Conservation (phyloP, 2,329 filamentous ascomycete genomes). For the Penicillium psychrosexuale region DNA sequence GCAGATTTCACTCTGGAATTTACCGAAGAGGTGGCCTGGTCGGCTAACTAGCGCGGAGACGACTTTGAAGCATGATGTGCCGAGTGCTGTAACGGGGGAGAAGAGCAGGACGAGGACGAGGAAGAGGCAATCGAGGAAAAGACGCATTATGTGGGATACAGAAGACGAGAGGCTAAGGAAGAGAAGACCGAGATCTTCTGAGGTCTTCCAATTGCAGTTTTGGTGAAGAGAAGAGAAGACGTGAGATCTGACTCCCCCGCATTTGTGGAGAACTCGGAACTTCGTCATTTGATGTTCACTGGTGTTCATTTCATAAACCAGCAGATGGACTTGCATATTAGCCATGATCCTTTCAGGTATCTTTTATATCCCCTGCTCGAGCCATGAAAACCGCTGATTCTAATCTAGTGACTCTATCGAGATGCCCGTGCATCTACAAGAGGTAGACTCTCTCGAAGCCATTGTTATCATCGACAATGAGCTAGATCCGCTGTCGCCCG, state of each 20-base stretch:
- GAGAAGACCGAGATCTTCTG: neutral
- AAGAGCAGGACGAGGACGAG: slow-evolving; percentile 20
- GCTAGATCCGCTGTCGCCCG: slow-evolving; percentile 52
- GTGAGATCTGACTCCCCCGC: slow-evolving; percentile 6
- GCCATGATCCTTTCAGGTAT: slow-evolving; percentile 5
- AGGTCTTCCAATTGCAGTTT: neutral
- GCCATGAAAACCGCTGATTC: neutral
- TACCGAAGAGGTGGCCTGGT: slow-evolving; percentile 31
- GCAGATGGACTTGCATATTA: neutral
- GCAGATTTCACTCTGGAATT: slow-evolving; percentile 36
- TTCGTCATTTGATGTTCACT: neutral
- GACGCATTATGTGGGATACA: slow-evolving; percentile 20
- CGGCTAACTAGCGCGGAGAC: slow-evolving; percentile 62
- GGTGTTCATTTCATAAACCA: neutral
- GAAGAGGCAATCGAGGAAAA: slow-evolving; percentile 15
- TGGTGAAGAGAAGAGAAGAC: neutral
- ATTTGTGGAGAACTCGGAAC: slow-evolving; percentile 7
- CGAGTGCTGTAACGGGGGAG: slow-evolving; percentile 24
- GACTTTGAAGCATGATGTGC: slow-evolving; percentile 75
- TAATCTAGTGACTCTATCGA: slow-evolving; percentile 8
- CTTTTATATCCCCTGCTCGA: neutral
- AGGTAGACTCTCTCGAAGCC: slow-evolving; percentile 50
- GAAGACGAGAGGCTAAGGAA: slow-evolving; percentile 13
- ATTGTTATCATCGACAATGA: slow-evolving; percentile 55
- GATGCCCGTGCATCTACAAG: slow-evolving; percentile 26